Evolutionary conservation across 108 stramenopile species (phyloP).

Genomic region (Aureococcus anophagefferens): DNA sequence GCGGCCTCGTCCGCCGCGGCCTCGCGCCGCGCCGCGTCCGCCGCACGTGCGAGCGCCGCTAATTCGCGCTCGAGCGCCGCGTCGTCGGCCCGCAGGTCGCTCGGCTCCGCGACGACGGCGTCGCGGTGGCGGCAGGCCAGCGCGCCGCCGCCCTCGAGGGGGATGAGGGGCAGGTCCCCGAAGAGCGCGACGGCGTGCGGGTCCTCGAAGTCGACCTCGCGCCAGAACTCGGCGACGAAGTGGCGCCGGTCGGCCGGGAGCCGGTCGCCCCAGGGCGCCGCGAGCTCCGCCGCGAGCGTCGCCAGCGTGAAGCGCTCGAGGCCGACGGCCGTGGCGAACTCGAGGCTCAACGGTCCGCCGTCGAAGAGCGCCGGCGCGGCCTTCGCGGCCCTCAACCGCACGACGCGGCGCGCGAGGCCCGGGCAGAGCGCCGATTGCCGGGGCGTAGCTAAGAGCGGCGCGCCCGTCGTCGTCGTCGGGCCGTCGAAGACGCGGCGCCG

Average conservation of each 20-base stretch:
- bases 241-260: too few relatives aligned
- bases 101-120: not conserved
- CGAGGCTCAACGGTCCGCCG: too few relatives aligned
- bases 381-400: too few relatives aligned
- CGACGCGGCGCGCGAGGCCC: too few relatives aligned
- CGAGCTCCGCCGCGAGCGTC: not conserved
- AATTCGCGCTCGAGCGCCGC: not conserved
- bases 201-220: not conserved
- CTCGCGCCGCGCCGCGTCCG: not conserved
- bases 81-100: not conserved
- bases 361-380: too few relatives aligned
- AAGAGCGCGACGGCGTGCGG: constrained; percentile 7
- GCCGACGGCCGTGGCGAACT: too few relatives aligned
- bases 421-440: too few relatives aligned
- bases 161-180: constrained; percentile 3
- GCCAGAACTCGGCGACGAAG: too few relatives aligned
- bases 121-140: not conserved
- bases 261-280: not conserved
- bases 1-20: too few relatives aligned
- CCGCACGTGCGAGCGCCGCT: not conserved
- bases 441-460: too few relatives aligned
- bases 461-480: too few relatives aligned
- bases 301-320: not conserved
- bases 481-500: too few relatives aligned
- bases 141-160: not conserved